Base-by-base conservation (phyloP, 2,329 filamentous ascomycete species). In the Fusarium redolens region DNA sequence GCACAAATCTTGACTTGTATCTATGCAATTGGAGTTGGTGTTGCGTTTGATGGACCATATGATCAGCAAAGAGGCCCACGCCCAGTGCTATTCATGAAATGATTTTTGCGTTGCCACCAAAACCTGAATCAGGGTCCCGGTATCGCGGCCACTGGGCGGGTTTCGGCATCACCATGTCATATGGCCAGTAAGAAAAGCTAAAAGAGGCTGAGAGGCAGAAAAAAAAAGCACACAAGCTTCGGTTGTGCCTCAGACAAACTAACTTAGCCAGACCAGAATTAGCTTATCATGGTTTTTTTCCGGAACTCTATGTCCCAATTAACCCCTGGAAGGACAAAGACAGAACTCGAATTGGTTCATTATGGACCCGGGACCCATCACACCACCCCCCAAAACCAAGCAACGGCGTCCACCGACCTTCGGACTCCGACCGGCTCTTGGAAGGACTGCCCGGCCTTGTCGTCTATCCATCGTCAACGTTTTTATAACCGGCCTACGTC, bases 361-460 rank as follows among this genome's bases (percentile, higher is more conserved):
- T 68, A 73, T 75, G 73, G 74, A 65, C 69, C 64, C 65, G 55
- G 70, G 73, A 71, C 70, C 76, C 76, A 77, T 78, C 76, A 75
- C 74, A 75, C 76, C 76, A 78, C 70, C 75, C 64, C 68, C 60
- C 17, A 50, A 50, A 50, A 50, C 14, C n/a, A 50, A 33, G 61
- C 58, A 61, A 61, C 65, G 63, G 71, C 71, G 69, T 69, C 71
- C 73, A 75, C 72, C 74, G 72, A 68, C 74, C 65, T 65, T 78
- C 76, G 76, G 76, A 69, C 60, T 78, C 76, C 76, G 76, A 77
- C 71, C 76, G 76, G 73, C 66, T 71, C 65, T 68, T 73, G 52
- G 57, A 69, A 31, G 35, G 35, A 62, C 45, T 56, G 43, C 67
- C 64, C 59, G 56, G 56, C 35, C 25, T 54, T 54, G 50, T 54